Evolutionary conservation across 768 basidiomycete genomes (phyloP).

Genomic region (Naganishia kalamii): DNA sequence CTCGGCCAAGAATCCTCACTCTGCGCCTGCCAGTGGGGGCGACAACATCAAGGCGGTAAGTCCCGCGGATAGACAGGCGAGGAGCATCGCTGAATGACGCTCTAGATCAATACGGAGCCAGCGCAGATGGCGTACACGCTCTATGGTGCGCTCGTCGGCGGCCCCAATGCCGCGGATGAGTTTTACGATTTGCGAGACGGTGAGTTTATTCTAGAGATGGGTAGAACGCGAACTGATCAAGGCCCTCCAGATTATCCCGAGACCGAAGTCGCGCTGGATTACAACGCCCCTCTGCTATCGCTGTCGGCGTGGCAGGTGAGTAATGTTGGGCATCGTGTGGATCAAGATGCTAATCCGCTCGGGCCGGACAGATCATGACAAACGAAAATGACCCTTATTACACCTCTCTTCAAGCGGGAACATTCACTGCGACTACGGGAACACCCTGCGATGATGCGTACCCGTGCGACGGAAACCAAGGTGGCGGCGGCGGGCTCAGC

Average conservation of each 20-base stretch:
- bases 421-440: constrained; percentile 49
- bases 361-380: constrained; percentile 2
- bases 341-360: background rate
- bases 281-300: constrained; percentile 82
- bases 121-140: constrained; percentile 65
- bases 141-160: constrained; percentile 84
- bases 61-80: too few species aligned
- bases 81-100: background rate
- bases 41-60: constrained; percentile 52
- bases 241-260: constrained; percentile 45
- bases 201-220: constrained; percentile 47
- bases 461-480: constrained; percentile 43
- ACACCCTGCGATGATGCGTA: constrained; percentile 73
- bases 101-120: constrained; percentile 54
- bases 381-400: constrained; percentile 62
- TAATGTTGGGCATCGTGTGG: background rate
- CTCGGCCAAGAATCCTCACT: constrained; percentile 83
- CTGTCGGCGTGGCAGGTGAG: constrained; percentile 56
- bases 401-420: constrained; percentile 56
- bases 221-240: background rate
- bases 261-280: constrained; percentile 70
- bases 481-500: constrained; percentile 51
- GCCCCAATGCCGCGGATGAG: constrained; percentile 66
- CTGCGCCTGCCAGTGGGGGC: constrained; percentile 80
- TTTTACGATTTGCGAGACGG: constrained; percentile 73